A percentile compares a stretch with the other conserved stretches of the same genome.
Conservation (phyloP, 495 filamentous ascomycete species). For the Lichenothelia convexa region DNA sequence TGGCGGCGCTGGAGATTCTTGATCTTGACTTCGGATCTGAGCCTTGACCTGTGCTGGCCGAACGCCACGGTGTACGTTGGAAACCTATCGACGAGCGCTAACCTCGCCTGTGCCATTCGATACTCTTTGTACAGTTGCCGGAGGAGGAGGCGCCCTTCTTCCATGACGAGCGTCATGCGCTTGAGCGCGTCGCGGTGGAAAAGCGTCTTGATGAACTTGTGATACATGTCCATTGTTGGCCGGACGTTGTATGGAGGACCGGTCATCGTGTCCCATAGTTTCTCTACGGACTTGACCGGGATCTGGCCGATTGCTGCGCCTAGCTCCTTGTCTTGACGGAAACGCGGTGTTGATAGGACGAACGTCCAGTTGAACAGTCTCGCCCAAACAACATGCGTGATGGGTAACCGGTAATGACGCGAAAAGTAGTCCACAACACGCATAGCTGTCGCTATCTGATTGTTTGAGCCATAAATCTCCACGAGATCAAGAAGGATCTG, state of each 20-base stretch:
- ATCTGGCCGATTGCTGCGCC: conserved; percentile 19
- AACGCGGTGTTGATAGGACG: conserved; percentile 24
- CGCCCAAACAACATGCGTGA: conserved; percentile 33
- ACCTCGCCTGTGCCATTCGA: not conserved
- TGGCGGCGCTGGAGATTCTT: conserved; percentile 1
- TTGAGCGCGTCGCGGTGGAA: conserved; percentile 2
- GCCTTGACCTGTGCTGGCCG: conserved; percentile 2
- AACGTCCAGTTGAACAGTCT: conserved; percentile 43
- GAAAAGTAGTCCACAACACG: conserved; percentile 37
- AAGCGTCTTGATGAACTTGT: conserved; percentile 28
- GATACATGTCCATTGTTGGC: conserved; percentile 36
- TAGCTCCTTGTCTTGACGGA: conserved; percentile 5
- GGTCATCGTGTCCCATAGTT: conserved; percentile 37
- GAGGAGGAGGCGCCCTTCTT: conserved; percentile 1
- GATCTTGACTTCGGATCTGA: no score
- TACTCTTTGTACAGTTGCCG: not conserved
- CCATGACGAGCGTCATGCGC: conserved; percentile 4
- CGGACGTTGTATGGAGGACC: conserved; percentile 35
- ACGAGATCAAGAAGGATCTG: conserved; percentile 39
- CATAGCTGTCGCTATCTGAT: conserved; percentile 34
- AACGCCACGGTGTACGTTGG: conserved; percentile 1
- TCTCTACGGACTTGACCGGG: conserved; percentile 21
- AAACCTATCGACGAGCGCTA: not conserved
- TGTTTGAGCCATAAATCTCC: conserved; percentile 38
- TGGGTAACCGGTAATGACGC: conserved; percentile 30